Percentiles rank a stretch among this genome's conserved stretches.
Evolutionary conservation across 768 basidiomycete genomes (phyloP).

Genomic region (Auriscalpium orientale): DNA sequence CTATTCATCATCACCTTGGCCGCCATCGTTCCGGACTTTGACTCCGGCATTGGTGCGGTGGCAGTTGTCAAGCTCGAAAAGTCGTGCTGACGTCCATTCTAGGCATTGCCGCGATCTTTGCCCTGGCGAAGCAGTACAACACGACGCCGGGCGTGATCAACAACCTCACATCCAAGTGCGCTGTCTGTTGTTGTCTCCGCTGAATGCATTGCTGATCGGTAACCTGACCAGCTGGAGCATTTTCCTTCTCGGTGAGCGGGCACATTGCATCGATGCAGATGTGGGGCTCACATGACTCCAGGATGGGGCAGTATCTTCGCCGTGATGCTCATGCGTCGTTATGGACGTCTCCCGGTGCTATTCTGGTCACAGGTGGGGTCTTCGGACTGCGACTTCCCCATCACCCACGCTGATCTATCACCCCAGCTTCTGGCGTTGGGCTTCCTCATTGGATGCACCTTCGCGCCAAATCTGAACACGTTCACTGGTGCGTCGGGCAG

Average conservation of each 20-base stretch:
- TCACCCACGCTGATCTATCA: neutral
- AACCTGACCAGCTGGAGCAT: conserved; percentile 46
- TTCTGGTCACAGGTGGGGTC: conserved; percentile 61
- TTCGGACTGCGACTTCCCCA: neutral
- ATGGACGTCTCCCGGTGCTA: conserved; percentile 55
- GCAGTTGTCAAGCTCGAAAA: neutral
- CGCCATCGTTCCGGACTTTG: conserved; percentile 58
- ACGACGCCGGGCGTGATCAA: conserved; percentile 52
- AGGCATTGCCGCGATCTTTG: conserved; percentile 58
- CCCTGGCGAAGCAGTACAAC: conserved; percentile 44
- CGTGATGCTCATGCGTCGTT: conserved; percentile 54
- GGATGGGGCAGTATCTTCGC: conserved; percentile 55
- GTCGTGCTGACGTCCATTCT: neutral
- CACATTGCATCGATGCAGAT: no score
- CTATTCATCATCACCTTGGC: conserved; percentile 55
- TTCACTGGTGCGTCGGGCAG: conserved; percentile 41
- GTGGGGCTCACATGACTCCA: conserved; percentile 8
- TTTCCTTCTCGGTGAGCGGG: conserved; percentile 41
- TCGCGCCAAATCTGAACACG: conserved; percentile 47
- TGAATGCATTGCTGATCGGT: neutral
- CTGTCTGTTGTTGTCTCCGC: neutral
- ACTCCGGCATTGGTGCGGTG: conserved; percentile 48
- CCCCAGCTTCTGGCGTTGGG: conserved; percentile 44
- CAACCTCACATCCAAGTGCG: conserved; percentile 45
- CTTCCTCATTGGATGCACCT: conserved; percentile 52